Evolutionary conservation across 2,329 filamentous ascomycete genomes (phyloP), one percentile per base, ranked within the genome.

Genomic region (Scleromitrula shiraiana): DNA sequence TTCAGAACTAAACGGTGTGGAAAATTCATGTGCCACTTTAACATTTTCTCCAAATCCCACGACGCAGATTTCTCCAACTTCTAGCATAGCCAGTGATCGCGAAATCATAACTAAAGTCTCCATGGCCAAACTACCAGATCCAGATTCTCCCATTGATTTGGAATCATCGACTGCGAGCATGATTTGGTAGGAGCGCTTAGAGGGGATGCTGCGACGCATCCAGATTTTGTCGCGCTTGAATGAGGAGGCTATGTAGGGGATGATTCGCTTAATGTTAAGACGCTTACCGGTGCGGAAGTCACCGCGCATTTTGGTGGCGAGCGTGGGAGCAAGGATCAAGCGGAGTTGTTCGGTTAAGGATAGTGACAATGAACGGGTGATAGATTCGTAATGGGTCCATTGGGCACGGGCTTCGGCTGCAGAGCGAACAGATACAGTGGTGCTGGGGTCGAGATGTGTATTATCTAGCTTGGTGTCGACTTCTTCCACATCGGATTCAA

Each of bases 211-310:
- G 48, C 94, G 82, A 12, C 94, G 85, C 84, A 98, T 95, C 93
- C 93, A 99, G 68, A 99, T 99, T 75, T 98, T 98, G 77, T 99
- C 93, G 52, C 93, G 87, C 74, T 96, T 97, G 76, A 96, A 98
- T 64, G 86, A 84, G 0, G 90, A 97, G 1, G 94, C 93, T 59
- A 99, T 97, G 70, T 98, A 99, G 0, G 94, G 93, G 61, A 99
- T 98, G 68, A 99, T 98, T 58, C 91, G 88, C 69, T 97, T 97
- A 73, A 99, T 95, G 68, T 97, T 98, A 59, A 99, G 87, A 0
- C 93, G 85, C 67, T 99, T 98, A 54, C 93, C 93, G 0, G 93
- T 98, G 57, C 93, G 87, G 77, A 95, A 97, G 57, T 95, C 89
- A 36, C 93, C 93, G 2, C 91, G 90, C 53, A 98, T 85, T 63